phyloP scores from a whole-genome alignment of 73 alveolate species.

The Paramecium pentaurelia region DNA sequence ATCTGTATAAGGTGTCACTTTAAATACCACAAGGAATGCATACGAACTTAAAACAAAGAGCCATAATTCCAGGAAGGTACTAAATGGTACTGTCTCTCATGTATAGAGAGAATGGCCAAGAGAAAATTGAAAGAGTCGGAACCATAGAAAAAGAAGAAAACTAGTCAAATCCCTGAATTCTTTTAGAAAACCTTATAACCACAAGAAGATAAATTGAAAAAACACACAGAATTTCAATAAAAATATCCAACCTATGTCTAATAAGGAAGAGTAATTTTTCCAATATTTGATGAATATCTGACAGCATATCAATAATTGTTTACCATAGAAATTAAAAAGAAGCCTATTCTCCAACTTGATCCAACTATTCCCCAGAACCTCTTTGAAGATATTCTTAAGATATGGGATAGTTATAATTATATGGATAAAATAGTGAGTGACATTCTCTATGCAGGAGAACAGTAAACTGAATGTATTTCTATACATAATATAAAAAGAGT shows the following conservation, averaged over 20 bases:
- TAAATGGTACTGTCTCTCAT: slow-evolving; percentile 36
- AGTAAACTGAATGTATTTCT: background rate
- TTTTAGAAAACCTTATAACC: background rate
- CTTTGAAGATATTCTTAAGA: slow-evolving; percentile 6
- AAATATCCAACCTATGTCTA: slow-evolving; percentile 46
- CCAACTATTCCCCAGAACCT: background rate
- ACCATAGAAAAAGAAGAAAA: slow-evolving; percentile 29
- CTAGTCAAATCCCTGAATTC: background rate
- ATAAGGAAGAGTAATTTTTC: slow-evolving; percentile 9
- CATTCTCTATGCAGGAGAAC: background rate
- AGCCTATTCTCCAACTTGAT: slow-evolving; percentile 7
- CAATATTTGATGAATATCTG: slow-evolving; percentile 40
- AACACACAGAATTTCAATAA: slow-evolving; percentile 16
- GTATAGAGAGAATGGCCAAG: slow-evolving; percentile 26
- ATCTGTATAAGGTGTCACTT: slow-evolving; percentile 44
- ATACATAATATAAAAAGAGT: background rate
- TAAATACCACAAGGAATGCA: slow-evolving; percentile 33
- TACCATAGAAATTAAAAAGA: background rate
- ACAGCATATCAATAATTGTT: slow-evolving; percentile 32
- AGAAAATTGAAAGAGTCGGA: slow-evolving; percentile 13
- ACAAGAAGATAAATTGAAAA: slow-evolving; percentile 26
- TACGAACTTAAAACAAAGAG: background rate
- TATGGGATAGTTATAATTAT: slow-evolving; percentile 36
- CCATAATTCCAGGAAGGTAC: background rate
- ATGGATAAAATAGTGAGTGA: slow-evolving; percentile 45